A percentile compares a stretch with the other conserved stretches of the same genome.
Conservation (phyloP, 2,329 filamentous ascomycete species). For the Ambrosiella xylebori region DNA sequence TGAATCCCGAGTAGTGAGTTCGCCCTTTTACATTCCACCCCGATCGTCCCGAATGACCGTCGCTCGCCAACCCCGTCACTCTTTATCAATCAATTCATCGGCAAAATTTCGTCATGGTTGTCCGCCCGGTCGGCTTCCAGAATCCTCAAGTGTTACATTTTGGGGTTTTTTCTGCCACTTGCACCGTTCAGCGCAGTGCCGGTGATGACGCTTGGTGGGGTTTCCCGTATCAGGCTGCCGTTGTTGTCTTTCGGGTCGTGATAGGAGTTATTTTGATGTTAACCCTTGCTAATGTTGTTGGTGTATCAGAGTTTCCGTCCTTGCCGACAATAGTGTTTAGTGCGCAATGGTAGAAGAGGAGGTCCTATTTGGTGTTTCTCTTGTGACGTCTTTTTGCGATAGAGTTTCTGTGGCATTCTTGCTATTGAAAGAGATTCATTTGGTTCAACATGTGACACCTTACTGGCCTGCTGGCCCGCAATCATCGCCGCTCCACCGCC, state of each 20-base stretch:
- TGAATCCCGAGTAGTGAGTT: slow-evolving; percentile 88
- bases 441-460: too few relatives aligned
- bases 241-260: not conserved
- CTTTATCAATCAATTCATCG: not conserved
- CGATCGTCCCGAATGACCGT: not conserved
- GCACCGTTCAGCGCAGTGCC: too few relatives aligned
- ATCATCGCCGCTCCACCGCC: not conserved
- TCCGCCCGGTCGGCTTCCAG: not conserved
- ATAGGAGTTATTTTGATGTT: too few relatives aligned
- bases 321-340: not conserved
- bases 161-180: not conserved
- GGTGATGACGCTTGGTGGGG: not conserved
- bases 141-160: not conserved
- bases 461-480: not conserved
- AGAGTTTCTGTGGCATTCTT: too few relatives aligned
- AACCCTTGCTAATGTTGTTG: not conserved
- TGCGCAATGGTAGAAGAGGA: too few relatives aligned
- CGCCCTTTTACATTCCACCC: not conserved
- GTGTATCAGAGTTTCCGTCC: not conserved
- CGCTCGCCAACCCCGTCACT: not conserved
- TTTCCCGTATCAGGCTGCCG: not conserved
- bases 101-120: not conserved
- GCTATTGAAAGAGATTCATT: too few relatives aligned
- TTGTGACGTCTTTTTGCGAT: too few relatives aligned
- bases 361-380: too few relatives aligned